Evolutionary conservation across 176 grass and related monocot species (phyloP).

Genomic region (Bonia amplexicaulis): DNA sequence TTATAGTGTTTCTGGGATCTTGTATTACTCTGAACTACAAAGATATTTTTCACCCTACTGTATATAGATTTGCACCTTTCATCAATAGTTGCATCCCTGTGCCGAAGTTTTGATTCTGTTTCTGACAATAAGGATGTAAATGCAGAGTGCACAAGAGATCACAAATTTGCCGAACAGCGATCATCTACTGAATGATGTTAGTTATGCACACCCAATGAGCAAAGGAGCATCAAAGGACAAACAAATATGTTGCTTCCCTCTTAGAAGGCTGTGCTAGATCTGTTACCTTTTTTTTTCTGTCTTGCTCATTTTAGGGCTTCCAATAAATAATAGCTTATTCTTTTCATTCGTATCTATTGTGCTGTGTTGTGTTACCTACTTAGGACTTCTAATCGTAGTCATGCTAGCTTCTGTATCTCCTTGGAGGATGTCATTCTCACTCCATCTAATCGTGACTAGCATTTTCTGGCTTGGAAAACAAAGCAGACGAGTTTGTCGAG

Average conservation of each 20-base stretch:
- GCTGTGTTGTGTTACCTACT: neutral
- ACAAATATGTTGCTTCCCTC: constrained; percentile 43
- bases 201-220: neutral
- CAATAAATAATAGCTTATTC: constrained; percentile 37
- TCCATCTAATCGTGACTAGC: no score
- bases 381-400: no score
- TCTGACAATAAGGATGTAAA: neutral
- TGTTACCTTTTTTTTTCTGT: neutral
- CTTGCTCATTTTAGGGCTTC: neutral
- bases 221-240: constrained; percentile 29
- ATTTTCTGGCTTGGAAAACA: no score
- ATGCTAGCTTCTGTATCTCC: no score
- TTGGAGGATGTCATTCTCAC: no score
- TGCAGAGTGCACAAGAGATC: constrained; percentile 6
- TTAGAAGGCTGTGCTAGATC: constrained; percentile 31
- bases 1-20: neutral
- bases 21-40: neutral
- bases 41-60: neutral
- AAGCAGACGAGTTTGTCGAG: no score
- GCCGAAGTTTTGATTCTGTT: neutral
- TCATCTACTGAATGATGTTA: neutral
- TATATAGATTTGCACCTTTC: neutral
- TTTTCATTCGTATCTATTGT: neutral
- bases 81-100: neutral
- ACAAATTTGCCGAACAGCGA: no score